phyloP scores from a whole-genome alignment of 2,329 filamentous ascomycete genomes.

The Rhynchosporium secalis region DNA sequence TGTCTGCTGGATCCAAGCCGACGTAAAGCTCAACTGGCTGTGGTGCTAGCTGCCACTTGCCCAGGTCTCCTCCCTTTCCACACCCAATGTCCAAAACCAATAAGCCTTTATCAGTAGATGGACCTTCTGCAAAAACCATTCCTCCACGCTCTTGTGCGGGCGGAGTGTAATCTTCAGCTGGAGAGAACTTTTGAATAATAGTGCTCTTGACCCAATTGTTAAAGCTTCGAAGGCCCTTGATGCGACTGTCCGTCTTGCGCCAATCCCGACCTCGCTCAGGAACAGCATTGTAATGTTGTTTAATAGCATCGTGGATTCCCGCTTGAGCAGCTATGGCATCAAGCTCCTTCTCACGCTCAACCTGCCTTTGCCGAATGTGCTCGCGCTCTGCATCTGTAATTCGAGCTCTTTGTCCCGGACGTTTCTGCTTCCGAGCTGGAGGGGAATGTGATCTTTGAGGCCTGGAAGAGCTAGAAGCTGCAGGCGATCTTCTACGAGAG shows the following conservation, averaged over 20 bases:
- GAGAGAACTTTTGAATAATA: constrained; percentile 94
- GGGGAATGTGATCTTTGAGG: constrained; percentile 35
- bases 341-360: constrained; percentile 55
- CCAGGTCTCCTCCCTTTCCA: constrained; percentile 92
- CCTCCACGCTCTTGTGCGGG: constrained; percentile 55
- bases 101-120: constrained; percentile 53
- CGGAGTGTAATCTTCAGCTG: constrained; percentile 70
- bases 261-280: constrained; percentile 92
- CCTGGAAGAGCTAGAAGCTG: constrained; percentile 32
- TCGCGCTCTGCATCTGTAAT: constrained; percentile 68
- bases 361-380: constrained; percentile 60
- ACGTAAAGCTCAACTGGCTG: constrained; percentile 91
- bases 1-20: constrained; percentile 87
- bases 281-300: constrained; percentile 93
- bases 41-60: constrained; percentile 95
- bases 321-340: constrained; percentile 42
- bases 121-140: constrained; percentile 38
- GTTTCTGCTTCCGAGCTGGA: constrained; percentile 66
- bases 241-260: constrained; percentile 90
- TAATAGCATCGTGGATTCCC: constrained; percentile 80
- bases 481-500: constrained; percentile 31
- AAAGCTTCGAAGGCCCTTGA: constrained; percentile 90
- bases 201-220: constrained; percentile 99
- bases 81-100: constrained; percentile 92
- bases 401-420: constrained; percentile 65